Base-by-base conservation (phyloP, 768 basidiomycete species). In the Lactifluus hygrophoroides region DNA sequence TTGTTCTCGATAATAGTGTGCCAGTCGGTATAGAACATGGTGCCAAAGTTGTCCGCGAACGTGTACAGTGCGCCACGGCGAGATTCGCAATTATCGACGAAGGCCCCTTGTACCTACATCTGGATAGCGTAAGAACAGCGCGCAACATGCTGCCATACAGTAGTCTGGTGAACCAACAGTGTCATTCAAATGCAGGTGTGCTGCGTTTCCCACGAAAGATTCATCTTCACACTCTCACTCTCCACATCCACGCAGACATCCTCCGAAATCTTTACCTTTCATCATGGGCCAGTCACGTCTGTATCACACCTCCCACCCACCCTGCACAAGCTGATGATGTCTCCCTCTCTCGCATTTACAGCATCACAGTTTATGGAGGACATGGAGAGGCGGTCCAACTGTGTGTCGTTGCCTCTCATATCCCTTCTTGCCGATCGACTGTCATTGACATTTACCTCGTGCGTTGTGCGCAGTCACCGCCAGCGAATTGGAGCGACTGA, bases 361-460 rank as follows among this genome's bases (percentile, higher is more conserved):
- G 90, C 80, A 64, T 95, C 93, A 53, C 90, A 94, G 74, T 94
- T 97, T 65, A 92, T 97, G 85, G 89, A 91, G 79, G 93, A 97
- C 75, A 93, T 98, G 88, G 87, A 94, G 77, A 88, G 81, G 80
- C 85, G 85, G 68, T 94, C 96, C 70, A 99, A 99, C 73, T 99
- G 96, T 99, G 66, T 69, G 92, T 83, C 42, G 30, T 27, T 40
- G 13, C 40, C 19, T 54, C 42, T 50, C 34, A 28, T 21, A 9
- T 21, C 9, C 25, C 17, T n/a, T 11, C n/a, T 13, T 32, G 3
- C 32, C 21, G 14, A 1, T 48, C 28, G 17, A 48, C 37, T 34
- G 19, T n/a, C n/a, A 23, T 10, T 19, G 27, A n/a, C n/a, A n/a
- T n/a, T 42, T 40, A 23, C 47, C 27, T 43, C 48, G 32, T 21